Evolutionary conservation across 371 early-diverging fungal genomes (phyloP).

Genomic region (Rhizopus microsporus): DNA sequence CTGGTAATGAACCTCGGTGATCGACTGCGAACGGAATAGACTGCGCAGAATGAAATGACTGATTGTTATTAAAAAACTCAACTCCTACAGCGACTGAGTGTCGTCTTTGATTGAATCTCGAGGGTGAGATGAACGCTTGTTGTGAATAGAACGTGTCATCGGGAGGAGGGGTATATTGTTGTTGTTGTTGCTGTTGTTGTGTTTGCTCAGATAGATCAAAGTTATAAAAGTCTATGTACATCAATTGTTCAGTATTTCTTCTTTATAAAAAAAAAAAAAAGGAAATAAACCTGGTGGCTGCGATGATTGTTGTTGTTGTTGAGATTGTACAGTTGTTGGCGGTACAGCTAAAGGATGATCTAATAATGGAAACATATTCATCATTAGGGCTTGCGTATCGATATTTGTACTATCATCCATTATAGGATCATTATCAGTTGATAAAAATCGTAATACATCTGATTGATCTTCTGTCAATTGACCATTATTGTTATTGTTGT

Average conservation of each 20-base stretch:
- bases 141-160: conserved; percentile 5
- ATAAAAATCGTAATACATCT: conserved; percentile 20
- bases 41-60: not conserved
- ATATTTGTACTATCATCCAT: conserved; percentile 7
- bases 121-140: conserved; percentile 1
- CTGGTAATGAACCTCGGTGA: conserved; percentile 28
- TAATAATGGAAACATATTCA: conserved; percentile 13
- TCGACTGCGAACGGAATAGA: conserved; percentile 2
- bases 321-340: too few species aligned
- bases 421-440: conserved; percentile 19
- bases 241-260: too few species aligned
- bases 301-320: not conserved
- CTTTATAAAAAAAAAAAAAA: too few species aligned
- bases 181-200: conserved; percentile 10
- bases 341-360: conserved; percentile 2
- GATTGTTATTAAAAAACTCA: conserved; percentile 12
- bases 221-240: conserved; percentile 9
- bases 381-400: conserved; percentile 20
- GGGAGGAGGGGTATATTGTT: conserved; percentile 19
- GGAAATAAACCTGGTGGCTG: not conserved
- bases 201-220: conserved; percentile 11
- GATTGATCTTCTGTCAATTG: not conserved
- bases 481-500: conserved; percentile 2
- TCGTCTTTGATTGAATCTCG: conserved; percentile 6
- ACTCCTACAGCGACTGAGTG: conserved; percentile 23